Conservation (phyloP, 73 alveolate species). For the Stentor coeruleus region DNA sequence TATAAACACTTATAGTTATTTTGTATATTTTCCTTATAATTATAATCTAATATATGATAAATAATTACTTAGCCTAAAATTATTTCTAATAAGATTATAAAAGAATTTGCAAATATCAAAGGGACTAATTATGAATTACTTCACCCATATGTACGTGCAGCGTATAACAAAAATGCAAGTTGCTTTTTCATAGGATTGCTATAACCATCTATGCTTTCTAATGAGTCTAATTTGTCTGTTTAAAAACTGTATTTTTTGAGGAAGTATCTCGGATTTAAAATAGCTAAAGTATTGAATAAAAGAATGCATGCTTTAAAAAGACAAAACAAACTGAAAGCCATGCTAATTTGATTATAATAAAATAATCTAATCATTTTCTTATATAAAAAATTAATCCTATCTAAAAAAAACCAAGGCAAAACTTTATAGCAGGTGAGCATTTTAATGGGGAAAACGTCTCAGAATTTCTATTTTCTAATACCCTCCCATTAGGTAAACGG, state of each 20-base stretch:
- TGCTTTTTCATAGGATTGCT: neutral
- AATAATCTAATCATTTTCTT: no score
- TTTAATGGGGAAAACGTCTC: no score
- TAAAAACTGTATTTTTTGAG: neutral
- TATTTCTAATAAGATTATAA: neutral
- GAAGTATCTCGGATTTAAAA: neutral
- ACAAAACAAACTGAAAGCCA: neutral
- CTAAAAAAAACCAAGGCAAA: no score
- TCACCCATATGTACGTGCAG: neutral
- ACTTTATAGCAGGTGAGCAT: no score
- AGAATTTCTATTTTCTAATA: no score
- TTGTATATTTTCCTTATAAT: no score
- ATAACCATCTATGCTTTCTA: neutral
- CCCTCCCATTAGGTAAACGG: no score
- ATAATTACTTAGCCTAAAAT: neutral
- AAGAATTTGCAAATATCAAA: neutral
- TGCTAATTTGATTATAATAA: no score
- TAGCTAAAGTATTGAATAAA: neutral
- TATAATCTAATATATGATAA: no score
- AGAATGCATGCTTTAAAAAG: neutral
- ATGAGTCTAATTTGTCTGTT: neutral
- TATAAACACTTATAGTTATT: no score
- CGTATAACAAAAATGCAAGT: neutral
- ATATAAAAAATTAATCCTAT: no score
- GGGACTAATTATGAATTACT: neutral